Evolutionary conservation across 495 filamentous ascomycete genomes (phyloP), one percentile per base, ranked within the genome.

Genomic region (Podospora appendiculata): DNA sequence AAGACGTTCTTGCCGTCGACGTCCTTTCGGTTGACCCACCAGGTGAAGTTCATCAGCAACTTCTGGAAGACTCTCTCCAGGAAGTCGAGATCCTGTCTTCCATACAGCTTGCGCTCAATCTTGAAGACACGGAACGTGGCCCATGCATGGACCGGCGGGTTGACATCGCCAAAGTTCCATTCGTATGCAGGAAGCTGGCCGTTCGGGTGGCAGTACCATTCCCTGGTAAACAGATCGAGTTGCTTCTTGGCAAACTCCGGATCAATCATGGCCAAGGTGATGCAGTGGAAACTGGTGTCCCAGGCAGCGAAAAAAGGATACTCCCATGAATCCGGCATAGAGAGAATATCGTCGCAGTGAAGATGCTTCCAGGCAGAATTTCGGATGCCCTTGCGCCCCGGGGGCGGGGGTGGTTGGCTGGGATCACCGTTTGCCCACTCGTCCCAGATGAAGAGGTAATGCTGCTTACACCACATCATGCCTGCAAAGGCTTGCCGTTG

Each of bases 181-280:
- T 97, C 93, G 56, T 97, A 96, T 7, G 70, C 73, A 25, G 88
- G 86, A 45, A 96, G 74, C 69, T 97, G 92, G 42, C 92, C 92
- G 60, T 97, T 97, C 14, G 92, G 92, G 73, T 97, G 92, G 86
- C 95, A 96, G 75, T 97, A 97, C 92, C 92, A 96, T 72, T 96
- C 92, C 53, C 92, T 79, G 9, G 92, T 97, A 58, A 97, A 86
- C 13, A 97, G 72, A 66, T 97, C 92, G 17, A 97, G 79, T 66
- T 97, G 92, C 73, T 94, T 95, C 79, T 97, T 97, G 14, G 92
- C 91, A 56, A 95, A 96, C 32, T 96, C 92, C 0, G 92, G 92
- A 57, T 96, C 92, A 48, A 96, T 90, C 91, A 96, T 95, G 8
- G 92, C 88, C 53, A 97, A 70, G 3, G 91, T 89, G 58, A 97